phyloP scores from a whole-genome alignment of 1,284 basidiomycete species.

The Rhodotorula sp. region DNA sequence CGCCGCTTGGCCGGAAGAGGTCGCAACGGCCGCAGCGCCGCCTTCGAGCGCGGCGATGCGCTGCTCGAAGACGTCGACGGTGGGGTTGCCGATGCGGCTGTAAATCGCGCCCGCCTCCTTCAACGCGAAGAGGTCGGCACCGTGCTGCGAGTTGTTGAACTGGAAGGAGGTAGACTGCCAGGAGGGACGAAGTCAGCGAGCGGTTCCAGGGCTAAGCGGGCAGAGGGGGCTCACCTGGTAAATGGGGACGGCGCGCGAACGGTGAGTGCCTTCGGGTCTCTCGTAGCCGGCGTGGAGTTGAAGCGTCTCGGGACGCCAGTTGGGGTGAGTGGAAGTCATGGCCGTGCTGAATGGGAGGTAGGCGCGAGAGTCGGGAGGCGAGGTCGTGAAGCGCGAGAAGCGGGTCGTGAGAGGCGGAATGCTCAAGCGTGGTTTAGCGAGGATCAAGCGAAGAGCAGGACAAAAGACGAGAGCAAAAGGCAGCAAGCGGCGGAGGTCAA shows the following conservation, averaged over 20 bases:
- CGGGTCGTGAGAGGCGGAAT: no score
- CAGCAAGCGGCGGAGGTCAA: no score
- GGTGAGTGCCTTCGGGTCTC: constrained; percentile 45
- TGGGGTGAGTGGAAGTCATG: background rate
- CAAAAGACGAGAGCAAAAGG: background rate
- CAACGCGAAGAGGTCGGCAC: constrained; percentile 76
- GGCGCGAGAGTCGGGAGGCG: background rate
- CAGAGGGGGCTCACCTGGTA: constrained; percentile 55
- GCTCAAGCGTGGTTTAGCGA: no score
- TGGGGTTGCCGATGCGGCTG: constrained; percentile 78
- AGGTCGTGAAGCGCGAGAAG: background rate
- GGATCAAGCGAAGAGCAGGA: no score
- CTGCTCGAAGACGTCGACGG: constrained; percentile 80
- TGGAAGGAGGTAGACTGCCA: constrained; percentile 66
- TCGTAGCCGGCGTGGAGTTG: constrained; percentile 78
- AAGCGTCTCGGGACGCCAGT: constrained; percentile 66
- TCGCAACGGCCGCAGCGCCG: constrained; percentile 75
- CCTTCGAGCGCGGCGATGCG: constrained; percentile 81
- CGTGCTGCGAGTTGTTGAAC: constrained; percentile 81
- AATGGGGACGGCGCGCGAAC: constrained; percentile 75
- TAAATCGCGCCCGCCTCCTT: constrained; percentile 64
- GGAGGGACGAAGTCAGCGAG: background rate
- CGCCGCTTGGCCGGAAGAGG: constrained; percentile 76
- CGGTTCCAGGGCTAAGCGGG: background rate
- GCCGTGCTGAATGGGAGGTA: background rate